These are phyloP conservation scores for Psidium friedrichsthalianum DNA, from an alignment of 345 rosid genomes.

Conservation along the genomic window DNA sequence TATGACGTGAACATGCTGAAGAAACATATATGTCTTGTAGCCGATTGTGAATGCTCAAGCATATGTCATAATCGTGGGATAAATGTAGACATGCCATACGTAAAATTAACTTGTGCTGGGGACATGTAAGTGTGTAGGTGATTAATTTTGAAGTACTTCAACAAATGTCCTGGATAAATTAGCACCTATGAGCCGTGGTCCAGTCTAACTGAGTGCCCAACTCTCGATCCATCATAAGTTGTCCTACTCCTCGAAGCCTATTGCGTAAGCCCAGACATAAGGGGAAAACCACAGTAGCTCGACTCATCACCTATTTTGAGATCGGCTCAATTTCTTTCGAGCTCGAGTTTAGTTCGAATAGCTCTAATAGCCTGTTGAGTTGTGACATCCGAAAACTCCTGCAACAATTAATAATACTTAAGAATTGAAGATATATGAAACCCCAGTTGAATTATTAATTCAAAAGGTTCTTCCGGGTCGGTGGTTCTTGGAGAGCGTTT, in stretches of 20 bases:
- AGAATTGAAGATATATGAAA: too few species aligned
- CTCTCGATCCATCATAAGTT: background rate
- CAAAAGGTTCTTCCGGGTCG: too few species aligned
- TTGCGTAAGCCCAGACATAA: background rate
- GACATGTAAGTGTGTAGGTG: too few species aligned
- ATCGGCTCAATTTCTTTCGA: too few species aligned
- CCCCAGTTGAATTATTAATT: too few species aligned
- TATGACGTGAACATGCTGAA: background rate
- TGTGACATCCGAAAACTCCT: too few species aligned
- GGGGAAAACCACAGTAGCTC: background rate
- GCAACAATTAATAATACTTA: too few species aligned
- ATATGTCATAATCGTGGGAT: background rate
- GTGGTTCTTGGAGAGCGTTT: too few species aligned
- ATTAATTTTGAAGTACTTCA: background rate
- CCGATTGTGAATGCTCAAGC: background rate
- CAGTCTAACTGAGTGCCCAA: background rate
- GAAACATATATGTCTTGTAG: background rate
- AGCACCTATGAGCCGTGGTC: background rate
- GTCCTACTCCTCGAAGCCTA: background rate
- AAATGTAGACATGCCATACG: background rate
- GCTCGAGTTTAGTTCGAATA: background rate
- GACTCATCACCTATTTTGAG: background rate
- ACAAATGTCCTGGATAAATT: background rate
- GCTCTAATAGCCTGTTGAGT: background rate
- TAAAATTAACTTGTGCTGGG: too few species aligned